These are phyloP conservation scores for Xylaria sp. DNA, from an alignment of 2,329 filamentous ascomycete species.

Conservation along the genomic window DNA sequence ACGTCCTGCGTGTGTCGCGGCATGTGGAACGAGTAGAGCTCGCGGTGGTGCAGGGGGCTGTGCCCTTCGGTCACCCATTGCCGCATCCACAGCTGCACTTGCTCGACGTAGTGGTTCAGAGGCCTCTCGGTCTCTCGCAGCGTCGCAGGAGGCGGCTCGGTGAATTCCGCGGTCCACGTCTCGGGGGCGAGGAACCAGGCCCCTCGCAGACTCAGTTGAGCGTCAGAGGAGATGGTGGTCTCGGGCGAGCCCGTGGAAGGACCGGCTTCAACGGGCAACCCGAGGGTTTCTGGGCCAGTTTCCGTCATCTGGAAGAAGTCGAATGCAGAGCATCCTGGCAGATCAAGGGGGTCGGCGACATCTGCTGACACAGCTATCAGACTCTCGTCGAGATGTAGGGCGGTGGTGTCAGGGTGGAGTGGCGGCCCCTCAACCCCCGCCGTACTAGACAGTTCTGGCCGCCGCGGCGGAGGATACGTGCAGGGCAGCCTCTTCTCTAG, in stretches of 20 bases:
- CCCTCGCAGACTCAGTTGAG: slow-evolving; percentile 7
- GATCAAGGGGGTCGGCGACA: neutral
- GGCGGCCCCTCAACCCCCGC: slow-evolving; percentile 2
- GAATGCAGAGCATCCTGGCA: neutral
- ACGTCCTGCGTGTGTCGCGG: slow-evolving; percentile 45
- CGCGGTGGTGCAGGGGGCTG: slow-evolving; percentile 42
- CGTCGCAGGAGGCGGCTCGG: slow-evolving; percentile 16
- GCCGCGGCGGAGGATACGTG: slow-evolving; percentile 41
- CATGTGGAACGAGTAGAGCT: slow-evolving; percentile 42
- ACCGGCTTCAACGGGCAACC: neutral
- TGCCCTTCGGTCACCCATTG: slow-evolving; percentile 41
- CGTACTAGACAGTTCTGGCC: slow-evolving; percentile 9
- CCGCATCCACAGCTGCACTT: slow-evolving; percentile 40
- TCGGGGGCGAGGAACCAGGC: slow-evolving; percentile 40
- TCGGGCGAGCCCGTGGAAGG: slow-evolving; percentile 15
- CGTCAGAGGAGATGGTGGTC: neutral
- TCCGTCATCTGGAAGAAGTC: slow-evolving; percentile 20
- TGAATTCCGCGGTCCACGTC: slow-evolving; percentile 40
- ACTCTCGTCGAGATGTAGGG: slow-evolving; percentile 1
- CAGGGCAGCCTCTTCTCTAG: slow-evolving; percentile 38
- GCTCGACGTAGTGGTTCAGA: slow-evolving; percentile 46
- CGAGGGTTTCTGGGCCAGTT: slow-evolving; percentile 2
- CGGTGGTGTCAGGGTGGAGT: neutral
- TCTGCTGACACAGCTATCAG: neutral
- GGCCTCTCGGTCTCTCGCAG: slow-evolving; percentile 21